Evolutionary conservation across 2,329 filamentous ascomycete genomes (phyloP), one percentile per base, ranked within the genome.

Genomic region (Diaporthe sp.): DNA sequence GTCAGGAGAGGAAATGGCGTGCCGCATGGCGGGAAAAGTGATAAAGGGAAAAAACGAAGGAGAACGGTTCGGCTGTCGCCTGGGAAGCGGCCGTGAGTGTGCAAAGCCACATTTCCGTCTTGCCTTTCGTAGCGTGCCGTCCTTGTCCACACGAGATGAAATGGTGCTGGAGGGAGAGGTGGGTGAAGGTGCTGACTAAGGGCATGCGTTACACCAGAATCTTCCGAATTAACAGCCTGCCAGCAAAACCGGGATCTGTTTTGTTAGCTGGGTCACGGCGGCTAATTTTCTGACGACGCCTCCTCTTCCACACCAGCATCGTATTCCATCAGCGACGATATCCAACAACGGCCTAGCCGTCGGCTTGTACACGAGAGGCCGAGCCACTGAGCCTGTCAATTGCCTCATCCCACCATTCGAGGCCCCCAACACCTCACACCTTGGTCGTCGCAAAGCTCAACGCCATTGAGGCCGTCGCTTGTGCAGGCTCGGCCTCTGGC

Each of bases 21-120:
- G 47, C 31, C 22, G 13, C 17, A 57, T 25, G n/a, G 44, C 44
- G 42, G n/a, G 5, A 55, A 28, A 31, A 53, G 28, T 17, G 28
- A 20, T 39, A 51, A 72, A 49, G 37, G 28, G 22, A 20, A 9
- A 10, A 34, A 37, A 20, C 10, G 22, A 25, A n/a, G 12, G 20
- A 25, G n/a, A 39, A 60, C 13, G 53, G 53, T 28, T 61, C 55
- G 70, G 55, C 28, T 68, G 63, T 53, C 63, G 47, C 47, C 65
- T 53, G 47, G 65, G n/a, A 13, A 68, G 47, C 65, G 22, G 22
- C 34, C 34, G 31, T 12, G 65, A 53, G 12, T 49, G 10, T 49
- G 28, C 55, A 49, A 39, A 60, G 55, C 53, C 68, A 60, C 53
- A 47, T 22, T 51, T 25, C 53, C 31, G 22, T 51, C 28, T 53